Evolutionary conservation across 345 rosid species (phyloP), one percentile per base, ranked within the genome.

Genomic region (Melaleuca alternifolia): DNA sequence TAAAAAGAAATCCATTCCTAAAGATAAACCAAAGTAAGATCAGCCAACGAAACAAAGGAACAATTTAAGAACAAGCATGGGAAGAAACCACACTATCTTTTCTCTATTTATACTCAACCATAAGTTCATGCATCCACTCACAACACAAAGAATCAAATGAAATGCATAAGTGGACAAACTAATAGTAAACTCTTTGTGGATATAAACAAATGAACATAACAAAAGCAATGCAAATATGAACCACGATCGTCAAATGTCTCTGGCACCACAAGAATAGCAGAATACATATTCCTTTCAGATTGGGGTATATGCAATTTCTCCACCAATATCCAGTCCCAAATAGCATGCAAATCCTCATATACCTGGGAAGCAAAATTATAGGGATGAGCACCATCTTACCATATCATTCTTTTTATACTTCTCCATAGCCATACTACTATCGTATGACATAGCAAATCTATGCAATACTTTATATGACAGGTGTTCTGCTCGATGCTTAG

Each of bases 201-300:
- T n/a, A 23, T 56, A 56, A 56, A 10, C 61, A 56, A 56, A 56
- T 56, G 13, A 20, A 56, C 61, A 56, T 23, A 56, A 23, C 11
- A 12, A 56, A 56, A 56, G 12, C 61, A 56, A 56, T 9, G 61
- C 61, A 83, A 30, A 85, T 15, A 44, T 65, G 62, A 94, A 96
- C 99, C 98, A 4, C 96, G 96, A 89, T 90, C 92, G 85, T 95
- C 98, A 89, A 96, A 95, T 89, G 97, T 93, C 91, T 91, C 98
- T 1, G 97, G 96, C 89, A 95, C 90, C 83, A 97, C 98, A 88
- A 97, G 92, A 88, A 97, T n/a, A 28, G 94, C n/a, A n/a, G n/a
- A n/a, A n/a, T n/a, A n/a, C n/a, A n/a, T n/a, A n/a, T n/a, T n/a
- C n/a, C n/a, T n/a, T 89, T 94, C 96, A 33, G 89, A 90, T 24